Conservation (phyloP, 1,139 yeast species). For the Diutina sp. region DNA sequence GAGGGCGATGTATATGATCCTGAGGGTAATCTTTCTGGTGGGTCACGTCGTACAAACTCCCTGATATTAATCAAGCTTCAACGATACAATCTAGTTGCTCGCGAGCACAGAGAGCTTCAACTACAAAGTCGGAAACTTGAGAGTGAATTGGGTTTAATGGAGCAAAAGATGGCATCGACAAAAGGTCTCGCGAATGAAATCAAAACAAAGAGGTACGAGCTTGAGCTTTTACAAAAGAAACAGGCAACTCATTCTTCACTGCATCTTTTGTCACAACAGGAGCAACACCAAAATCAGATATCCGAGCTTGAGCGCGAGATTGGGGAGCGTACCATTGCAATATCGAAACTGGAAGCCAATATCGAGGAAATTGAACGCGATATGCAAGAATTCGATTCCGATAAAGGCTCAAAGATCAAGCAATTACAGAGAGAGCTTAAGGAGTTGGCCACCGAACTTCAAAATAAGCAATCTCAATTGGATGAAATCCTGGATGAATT, state of each 20-base stretch:
- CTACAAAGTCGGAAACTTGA: constrained; percentile 28
- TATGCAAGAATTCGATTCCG: constrained; percentile 66
- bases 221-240: constrained; percentile 47
- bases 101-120: constrained; percentile 24
- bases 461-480: constrained; percentile 27
- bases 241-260: constrained; percentile 52
- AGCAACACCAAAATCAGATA: constrained; percentile 39
- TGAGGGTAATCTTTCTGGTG: constrained; percentile 91
- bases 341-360: constrained; percentile 21
- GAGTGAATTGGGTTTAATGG: constrained; percentile 30
- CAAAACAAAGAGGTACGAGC: constrained; percentile 56
- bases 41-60: constrained; percentile 55
- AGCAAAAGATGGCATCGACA: constrained; percentile 36
- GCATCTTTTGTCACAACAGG: constrained; percentile 36
- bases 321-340: constrained; percentile 13
- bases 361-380: constrained; percentile 57
- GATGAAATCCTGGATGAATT: constrained; percentile 37
- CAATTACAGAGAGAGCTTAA: constrained; percentile 49
- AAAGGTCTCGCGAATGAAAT: constrained; percentile 50
- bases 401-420: constrained; percentile 71
- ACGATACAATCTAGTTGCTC: constrained; percentile 42
- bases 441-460: constrained; percentile 22
- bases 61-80: constrained; percentile 58
- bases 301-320: constrained; percentile 26
- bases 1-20: constrained; percentile 97